These are phyloP conservation scores for Salvia hispanica DNA, from an alignment of 257 asterid species.

Conservation along the genomic window DNA sequence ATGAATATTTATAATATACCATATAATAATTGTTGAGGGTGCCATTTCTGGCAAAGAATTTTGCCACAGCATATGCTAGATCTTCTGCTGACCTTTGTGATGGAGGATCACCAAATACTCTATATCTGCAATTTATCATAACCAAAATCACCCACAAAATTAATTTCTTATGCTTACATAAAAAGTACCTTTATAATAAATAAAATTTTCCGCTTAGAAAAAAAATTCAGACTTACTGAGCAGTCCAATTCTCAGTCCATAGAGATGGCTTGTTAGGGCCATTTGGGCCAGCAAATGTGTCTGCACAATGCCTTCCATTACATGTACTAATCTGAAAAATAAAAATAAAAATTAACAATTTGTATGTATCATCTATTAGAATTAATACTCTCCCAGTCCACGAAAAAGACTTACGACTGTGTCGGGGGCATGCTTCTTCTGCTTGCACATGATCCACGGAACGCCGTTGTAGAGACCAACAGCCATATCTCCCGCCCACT, in stretches of 20 bases:
- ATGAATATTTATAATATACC: conserved; percentile 28
- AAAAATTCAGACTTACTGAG: conserved; percentile 49
- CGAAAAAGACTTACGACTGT: conserved; percentile 45
- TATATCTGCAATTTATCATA: conserved; percentile 44
- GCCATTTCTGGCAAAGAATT: conserved; percentile 77
- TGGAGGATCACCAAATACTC: conserved; percentile 86
- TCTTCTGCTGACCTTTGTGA: conserved; percentile 92
- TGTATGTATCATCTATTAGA: too few species aligned
- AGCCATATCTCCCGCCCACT: conserved; percentile 94
- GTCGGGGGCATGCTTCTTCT: conserved; percentile 59
- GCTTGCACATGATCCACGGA: conserved; percentile 98
- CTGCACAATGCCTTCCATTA: conserved; percentile 89
- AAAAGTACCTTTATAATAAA: too few species aligned
- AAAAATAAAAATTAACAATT: neutral
- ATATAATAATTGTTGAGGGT: conserved; percentile 86
- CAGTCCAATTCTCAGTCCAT: conserved; percentile 98
- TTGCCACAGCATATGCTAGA: conserved; percentile 75
- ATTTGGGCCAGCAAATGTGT: conserved; percentile 76
- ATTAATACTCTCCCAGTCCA: too few species aligned
- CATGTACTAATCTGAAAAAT: conserved; percentile 70
- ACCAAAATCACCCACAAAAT: too few species aligned
- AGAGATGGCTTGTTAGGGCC: conserved; percentile 76
- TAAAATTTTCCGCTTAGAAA: too few species aligned
- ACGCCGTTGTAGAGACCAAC: conserved; percentile 45
- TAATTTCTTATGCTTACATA: too few species aligned